Conservation (phyloP, 345 rosid species). For the Corchorus olitorius region DNA sequence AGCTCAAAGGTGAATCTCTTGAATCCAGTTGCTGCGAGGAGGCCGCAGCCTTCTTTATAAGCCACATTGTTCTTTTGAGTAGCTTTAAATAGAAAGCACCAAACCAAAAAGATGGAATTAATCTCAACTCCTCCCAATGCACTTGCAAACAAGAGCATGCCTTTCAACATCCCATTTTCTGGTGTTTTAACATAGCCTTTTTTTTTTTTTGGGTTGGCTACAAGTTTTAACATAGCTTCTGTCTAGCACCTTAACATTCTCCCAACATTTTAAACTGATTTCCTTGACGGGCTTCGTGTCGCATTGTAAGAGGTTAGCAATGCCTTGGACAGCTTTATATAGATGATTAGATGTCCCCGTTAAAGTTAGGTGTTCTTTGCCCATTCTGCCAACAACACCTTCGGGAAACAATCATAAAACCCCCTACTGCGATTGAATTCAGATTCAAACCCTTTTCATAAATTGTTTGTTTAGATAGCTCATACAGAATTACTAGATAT, state of each 20-base stretch:
- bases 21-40: conserved; percentile 27
- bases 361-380: neutral
- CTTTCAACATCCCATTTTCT: neutral
- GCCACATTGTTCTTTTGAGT: neutral
- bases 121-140: conserved; percentile 11
- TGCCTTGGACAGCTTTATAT: neutral
- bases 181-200: neutral
- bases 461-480: too few relatives aligned
- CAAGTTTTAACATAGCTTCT: too few relatives aligned
- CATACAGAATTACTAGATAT: too few relatives aligned
- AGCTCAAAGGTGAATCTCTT: conserved; percentile 22
- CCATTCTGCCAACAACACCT: conserved; percentile 4
- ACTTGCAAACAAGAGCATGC: neutral
- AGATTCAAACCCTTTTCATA: too few relatives aligned
- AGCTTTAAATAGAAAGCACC: neutral
- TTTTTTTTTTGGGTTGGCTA: too few relatives aligned
- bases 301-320: neutral
- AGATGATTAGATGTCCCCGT: neutral
- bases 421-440: too few relatives aligned
- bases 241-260: neutral
- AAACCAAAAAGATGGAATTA: neutral
- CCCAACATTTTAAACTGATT: neutral
- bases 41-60: conserved; percentile 14
- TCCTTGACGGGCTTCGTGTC: neutral
- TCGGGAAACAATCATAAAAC: neutral